Base-by-base conservation (phyloP, 352 stramenopile genomes). In the Phytophthora macrochlamydospora region DNA sequence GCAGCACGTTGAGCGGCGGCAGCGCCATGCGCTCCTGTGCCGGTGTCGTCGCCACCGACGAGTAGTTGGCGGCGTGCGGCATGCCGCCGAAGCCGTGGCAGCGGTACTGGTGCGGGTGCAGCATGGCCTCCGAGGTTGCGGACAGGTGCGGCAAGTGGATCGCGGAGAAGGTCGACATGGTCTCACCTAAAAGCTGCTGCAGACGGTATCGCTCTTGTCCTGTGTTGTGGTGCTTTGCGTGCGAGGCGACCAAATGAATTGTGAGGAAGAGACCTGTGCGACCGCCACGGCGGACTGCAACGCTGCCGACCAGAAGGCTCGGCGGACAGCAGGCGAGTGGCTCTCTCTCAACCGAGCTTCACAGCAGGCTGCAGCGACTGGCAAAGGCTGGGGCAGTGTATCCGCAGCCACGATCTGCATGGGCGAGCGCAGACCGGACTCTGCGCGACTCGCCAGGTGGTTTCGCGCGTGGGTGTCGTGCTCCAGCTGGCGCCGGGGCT, bases 21-120 rank as follows among this genome's bases (percentile, higher is more conserved):
- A 91, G 72, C 3, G 78, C 76, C 78, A 91, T 87, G 45, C 82
- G 82, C 56, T 87, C 78, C 49, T 73, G 71, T 4, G 78, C 62
- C 31, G 72, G 43, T 51, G 51, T 67, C n/a, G 53, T 13, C 4
- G 42, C 7, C 42, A 12, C 42, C 4, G n/a, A 30, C 12, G 62
- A 57, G 30, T 69, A 65, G 53, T 57, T 55, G 48, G 54, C 44
- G 14, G 67, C 49, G 48, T 69, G 57, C 37, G 56, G 65, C 53
- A 74, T 52, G 12, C 58, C 61, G 42, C 67, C 62, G 46, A 71
- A 75, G 18, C 58, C 58, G 32, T 65, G 56, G 38, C 31, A 55
- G 31, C 65, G 67, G 63, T 72, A 66, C 43, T 69, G 63, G 43
- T 56, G 51, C 28, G 59, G 46, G 45, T 67, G 51, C 45, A 67